Conservation (phyloP, 2,329 filamentous ascomycete genomes). For the Claviceps africana region DNA sequence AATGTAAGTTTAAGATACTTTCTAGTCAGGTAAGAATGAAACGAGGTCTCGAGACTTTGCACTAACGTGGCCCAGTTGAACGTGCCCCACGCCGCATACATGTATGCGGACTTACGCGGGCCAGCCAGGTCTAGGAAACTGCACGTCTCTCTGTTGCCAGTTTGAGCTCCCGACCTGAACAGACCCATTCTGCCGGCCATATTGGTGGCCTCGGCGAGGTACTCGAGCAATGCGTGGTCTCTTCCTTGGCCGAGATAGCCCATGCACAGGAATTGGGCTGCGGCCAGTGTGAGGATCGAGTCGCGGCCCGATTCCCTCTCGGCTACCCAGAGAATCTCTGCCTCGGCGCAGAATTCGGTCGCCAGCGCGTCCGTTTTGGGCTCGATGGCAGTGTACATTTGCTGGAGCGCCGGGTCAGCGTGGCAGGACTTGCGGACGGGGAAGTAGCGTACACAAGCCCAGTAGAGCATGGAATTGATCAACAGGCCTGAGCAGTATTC, state of each 20-base stretch:
- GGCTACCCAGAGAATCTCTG: slow-evolving; percentile 13
- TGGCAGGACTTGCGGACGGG: no score
- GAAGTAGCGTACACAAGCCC: slow-evolving; percentile 18
- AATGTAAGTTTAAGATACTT: no score
- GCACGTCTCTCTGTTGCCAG: neutral
- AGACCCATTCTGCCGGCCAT: slow-evolving; percentile 16
- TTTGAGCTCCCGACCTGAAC: slow-evolving; percentile 7
- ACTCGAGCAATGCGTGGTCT: slow-evolving; percentile 16
- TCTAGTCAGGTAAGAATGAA: neutral
- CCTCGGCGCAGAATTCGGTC: slow-evolving; percentile 12
- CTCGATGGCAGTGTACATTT: slow-evolving; percentile 21
- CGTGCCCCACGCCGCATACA: slow-evolving; percentile 11
- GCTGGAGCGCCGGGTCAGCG: slow-evolving; percentile 10
- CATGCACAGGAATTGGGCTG: slow-evolving; percentile 17
- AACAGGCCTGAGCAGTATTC: slow-evolving; percentile 21
- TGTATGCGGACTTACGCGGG: slow-evolving; percentile 5
- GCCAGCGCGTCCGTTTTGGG: slow-evolving; percentile 10
- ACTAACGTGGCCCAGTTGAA: slow-evolving; percentile 22
- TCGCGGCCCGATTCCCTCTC: slow-evolving; percentile 10
- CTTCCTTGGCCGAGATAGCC: slow-evolving; percentile 17
- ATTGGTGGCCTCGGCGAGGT: slow-evolving; percentile 11
- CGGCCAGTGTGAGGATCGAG: slow-evolving; percentile 16
- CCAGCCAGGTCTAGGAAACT: slow-evolving; percentile 6
- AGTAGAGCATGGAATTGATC: slow-evolving; percentile 21
- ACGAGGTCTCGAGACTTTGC: neutral